phyloP scores from a whole-genome alignment of 2,329 filamentous ascomycete species.

The Chaetomium globosum region DNA sequence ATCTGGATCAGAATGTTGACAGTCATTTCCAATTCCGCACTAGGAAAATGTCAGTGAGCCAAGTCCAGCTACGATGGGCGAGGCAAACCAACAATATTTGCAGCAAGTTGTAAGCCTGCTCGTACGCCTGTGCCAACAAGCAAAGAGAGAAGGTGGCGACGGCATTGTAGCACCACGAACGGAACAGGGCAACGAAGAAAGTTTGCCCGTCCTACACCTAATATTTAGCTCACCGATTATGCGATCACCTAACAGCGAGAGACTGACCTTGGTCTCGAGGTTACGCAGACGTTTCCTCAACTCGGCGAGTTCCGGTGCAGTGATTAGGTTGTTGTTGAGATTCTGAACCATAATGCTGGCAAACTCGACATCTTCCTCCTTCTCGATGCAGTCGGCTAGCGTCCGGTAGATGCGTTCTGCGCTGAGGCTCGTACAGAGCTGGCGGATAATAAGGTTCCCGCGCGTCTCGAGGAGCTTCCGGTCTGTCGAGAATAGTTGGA shows the following conservation, averaged over 20 bases:
- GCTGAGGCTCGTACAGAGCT: constrained; percentile 88
- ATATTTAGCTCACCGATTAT: constrained; percentile 16
- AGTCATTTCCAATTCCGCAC: constrained; percentile 96
- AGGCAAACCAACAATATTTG: constrained; percentile 75
- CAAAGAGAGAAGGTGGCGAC: constrained; percentile 97
- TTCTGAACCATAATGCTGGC: constrained; percentile 99
- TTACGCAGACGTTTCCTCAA: constrained; percentile 88
- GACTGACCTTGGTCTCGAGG: constrained; percentile 74
- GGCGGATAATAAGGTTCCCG: constrained; percentile 94
- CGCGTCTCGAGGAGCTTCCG: constrained; percentile 85
- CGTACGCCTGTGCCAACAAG: constrained; percentile 92
- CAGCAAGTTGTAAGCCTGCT: constrained; percentile 93
- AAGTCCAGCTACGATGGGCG: background rate
- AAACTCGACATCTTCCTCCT: constrained; percentile 97
- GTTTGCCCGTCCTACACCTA: constrained; percentile 77
- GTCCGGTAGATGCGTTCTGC: constrained; percentile 95
- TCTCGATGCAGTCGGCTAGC: constrained; percentile 93
- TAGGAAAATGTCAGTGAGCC: constrained; percentile 44
- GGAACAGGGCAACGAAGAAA: constrained; percentile 91
- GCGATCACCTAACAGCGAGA: background rate
- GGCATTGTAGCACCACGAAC: constrained; percentile 97
- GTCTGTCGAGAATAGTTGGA: constrained; percentile 95
- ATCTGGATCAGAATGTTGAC: constrained; percentile 99
- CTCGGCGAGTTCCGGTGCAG: constrained; percentile 89
- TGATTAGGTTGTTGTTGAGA: constrained; percentile 98